Evolutionary conservation across 164 flowering plant species (phyloP), one percentile per base, ranked within the genome.

Genomic region (Pachysandra terminalis): DNA sequence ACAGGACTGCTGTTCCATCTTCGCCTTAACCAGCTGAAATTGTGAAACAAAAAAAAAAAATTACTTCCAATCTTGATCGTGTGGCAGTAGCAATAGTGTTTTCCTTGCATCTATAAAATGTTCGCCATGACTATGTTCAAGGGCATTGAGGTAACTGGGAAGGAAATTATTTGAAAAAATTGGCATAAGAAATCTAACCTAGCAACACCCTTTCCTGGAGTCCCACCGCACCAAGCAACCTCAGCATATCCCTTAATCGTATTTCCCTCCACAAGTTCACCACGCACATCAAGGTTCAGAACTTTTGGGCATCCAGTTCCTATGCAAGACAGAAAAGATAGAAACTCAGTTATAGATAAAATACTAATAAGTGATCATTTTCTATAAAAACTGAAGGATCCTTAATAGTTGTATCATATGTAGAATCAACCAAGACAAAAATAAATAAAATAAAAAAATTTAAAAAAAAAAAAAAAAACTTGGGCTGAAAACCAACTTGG

Each of bases 191-290:
- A 62, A 48, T 24, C 80, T 77, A 63, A 96, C 99, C 99, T 93
- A 55, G 97, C 77, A 77, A 96, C 93, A 66, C 98, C 89, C 80
- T 90, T 96, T 48, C 93, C 95, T 13, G 98, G 99, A 41, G 92
- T 89, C 60, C 99, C 98, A 65, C 98, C 99, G 73, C 99, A 93
- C 99, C 99, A 96, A 68, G 99, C 99, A 79, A 96, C 83, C 77
- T 83, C 85, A 54, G 93, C 87, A 80, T 66, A 69, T 49, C 99
- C 99, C 72, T 75, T 93, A 49, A 93, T 82, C 58, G 73, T 73
- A 73, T 85, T 89, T 68, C 99, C 99, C 72, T 96, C 98, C 66
- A 93, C 87, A 48, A 96, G 82, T 58, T 93, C 99, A 61, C 99
- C 99, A 61, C 40, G 78, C 24, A 96, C 90, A 68, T 81, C 89